A percentile compares a stretch with the other conserved stretches of the same genome.
Evolutionary conservation across 2,329 filamentous ascomycete genomes (phyloP).

Genomic region (Aspergillus tanneri): DNA sequence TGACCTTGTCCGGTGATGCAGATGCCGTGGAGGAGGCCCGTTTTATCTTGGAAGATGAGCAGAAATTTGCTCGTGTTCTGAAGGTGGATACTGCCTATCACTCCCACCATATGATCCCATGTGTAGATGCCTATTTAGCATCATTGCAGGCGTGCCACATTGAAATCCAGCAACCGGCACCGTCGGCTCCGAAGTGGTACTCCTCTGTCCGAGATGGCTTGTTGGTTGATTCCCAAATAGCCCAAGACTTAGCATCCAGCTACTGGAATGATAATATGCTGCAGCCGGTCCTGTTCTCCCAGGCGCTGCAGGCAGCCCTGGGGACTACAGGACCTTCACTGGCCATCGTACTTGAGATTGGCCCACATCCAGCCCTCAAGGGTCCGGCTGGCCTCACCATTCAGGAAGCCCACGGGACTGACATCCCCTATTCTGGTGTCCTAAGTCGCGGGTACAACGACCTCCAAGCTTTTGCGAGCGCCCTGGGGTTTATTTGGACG

Average conservation of each 20-base stretch:
- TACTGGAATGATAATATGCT: conserved; percentile 4
- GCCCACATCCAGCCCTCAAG: neutral
- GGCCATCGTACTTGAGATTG: neutral
- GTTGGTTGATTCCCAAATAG: conserved; percentile 25
- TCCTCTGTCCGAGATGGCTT: conserved; percentile 32
- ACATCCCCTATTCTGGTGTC: neutral
- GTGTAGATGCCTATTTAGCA: conserved; percentile 30
- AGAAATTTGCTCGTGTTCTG: conserved; percentile 42
- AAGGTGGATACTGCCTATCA: conserved; percentile 48
- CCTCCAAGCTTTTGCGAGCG: neutral
- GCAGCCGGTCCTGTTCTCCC: neutral
- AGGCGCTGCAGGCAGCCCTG: neutral
- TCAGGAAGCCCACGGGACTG: neutral
- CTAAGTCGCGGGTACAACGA: neutral
- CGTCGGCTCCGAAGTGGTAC: conserved; percentile 23
- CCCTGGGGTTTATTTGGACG: neutral
- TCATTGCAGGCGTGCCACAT: conserved; percentile 16
- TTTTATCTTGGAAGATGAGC: conserved; percentile 31
- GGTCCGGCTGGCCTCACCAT: neutral
- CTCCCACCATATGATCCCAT: conserved; percentile 43
- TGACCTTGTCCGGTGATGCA: conserved; percentile 48
- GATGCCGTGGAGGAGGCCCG: conserved; percentile 35
- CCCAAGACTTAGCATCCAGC: too few species aligned
- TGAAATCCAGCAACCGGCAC: neutral
- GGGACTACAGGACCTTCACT: neutral